Evolutionary conservation across 1,139 yeast genomes (phyloP), one percentile per base, ranked within the genome.

Genomic region (Arxiozyma telluris): DNA sequence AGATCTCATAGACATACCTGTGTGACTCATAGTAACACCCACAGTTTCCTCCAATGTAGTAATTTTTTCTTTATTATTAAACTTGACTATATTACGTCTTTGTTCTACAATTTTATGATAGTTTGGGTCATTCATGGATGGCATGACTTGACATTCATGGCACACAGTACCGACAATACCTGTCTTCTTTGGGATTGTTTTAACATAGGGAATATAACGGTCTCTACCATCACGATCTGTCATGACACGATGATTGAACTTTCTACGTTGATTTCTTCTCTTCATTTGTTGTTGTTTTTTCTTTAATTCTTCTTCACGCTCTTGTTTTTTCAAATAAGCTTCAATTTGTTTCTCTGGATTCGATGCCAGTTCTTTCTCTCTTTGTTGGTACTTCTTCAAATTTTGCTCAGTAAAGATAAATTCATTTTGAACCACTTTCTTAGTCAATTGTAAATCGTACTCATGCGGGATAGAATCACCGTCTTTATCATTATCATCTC

Each of bases 371-470:
- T 69, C 71, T 75, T 59, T 76, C 66, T 65, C 70, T 61, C 80
- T 82, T 65, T 80, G 82, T 61, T 82, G 82, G 66, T 81, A 84
- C 60, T 82, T 80, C 59, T 82, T 80, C 62, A 87, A 73, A 69
- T 90, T 91, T 65, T 88, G 85, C 71, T 93, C 98, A 34, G 91
- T 84, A 69, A 93, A 90, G n/a, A 90, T 88, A 67, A 79, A 93
- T 56, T 94, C 87, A 67, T 91, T 93, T 50, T 81, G 82, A 11
- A 90, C 96, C 57, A 81, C 83, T 46, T 87, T 83, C 69, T 89
- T 89, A 38, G 87, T 79, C 68, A 93, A 75, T 51, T 83, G 79
- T 15, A 93, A 75, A 63, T 89, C 95, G 68, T 91, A 93, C 61
- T 87, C 89, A 61, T 81, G 87, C 4, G 98, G 98, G 47, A 91